Conservation (phyloP, 768 basidiomycete genomes). For the Lanmaoa rubissima region DNA sequence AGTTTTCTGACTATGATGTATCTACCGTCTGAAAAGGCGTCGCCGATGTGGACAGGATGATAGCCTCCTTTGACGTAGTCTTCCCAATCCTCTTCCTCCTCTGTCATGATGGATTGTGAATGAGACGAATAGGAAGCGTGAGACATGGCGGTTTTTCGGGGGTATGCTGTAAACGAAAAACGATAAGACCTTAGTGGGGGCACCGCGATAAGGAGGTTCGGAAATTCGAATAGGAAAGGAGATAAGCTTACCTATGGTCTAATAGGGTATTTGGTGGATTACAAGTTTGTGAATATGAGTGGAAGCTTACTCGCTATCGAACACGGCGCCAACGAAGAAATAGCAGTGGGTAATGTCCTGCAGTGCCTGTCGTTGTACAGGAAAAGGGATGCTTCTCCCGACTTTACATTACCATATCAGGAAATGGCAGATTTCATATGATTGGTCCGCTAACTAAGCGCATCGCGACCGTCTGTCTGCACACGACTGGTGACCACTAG, state of each 20-base stretch:
- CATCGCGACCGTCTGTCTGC: background rate
- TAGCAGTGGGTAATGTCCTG: background rate
- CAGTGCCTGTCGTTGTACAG: conserved; percentile 3
- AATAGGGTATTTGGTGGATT: conserved; percentile 25
- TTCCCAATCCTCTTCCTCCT: conserved; percentile 93
- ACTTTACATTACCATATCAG: conserved; percentile 15
- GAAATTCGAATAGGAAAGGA: conserved; percentile 20
- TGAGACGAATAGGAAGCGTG: conserved; percentile 73
- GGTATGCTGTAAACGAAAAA: conserved; percentile 36
- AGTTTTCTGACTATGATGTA: conserved; percentile 93
- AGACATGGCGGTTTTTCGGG: conserved; percentile 48
- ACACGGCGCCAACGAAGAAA: background rate
- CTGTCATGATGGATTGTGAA: conserved; percentile 78
- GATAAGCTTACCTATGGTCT: conserved; percentile 31
- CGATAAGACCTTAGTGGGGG: conserved; percentile 30
- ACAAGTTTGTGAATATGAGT: background rate
- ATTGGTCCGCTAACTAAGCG: conserved; percentile 32
- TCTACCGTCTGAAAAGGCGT: conserved; percentile 81
- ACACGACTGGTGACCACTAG: conserved; percentile 10
- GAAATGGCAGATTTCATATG: conserved; percentile 24
- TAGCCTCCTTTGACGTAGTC: conserved; percentile 83
- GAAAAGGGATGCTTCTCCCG: conserved; percentile 6
- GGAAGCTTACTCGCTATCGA: background rate
- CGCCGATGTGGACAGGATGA: conserved; percentile 94
- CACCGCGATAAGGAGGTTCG: conserved; percentile 31